phyloP scores from a whole-genome alignment of 2,329 filamentous ascomycete genomes.

The Neopestalotiopsis rosae region DNA sequence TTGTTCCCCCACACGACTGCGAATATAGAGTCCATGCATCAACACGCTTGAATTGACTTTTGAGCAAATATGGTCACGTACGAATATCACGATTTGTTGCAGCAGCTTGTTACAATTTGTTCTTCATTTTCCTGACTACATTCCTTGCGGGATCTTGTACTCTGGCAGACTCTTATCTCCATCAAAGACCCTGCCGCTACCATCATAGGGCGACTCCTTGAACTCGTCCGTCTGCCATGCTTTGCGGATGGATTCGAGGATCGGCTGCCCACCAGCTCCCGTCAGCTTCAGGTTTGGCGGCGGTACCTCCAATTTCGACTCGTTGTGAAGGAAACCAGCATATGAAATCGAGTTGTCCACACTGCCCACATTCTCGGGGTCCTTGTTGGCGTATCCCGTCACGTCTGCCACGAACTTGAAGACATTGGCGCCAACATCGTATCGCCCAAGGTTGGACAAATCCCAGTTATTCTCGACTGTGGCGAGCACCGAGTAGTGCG shows the following conservation, averaged over 20 bases:
- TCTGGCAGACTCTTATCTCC: constrained; percentile 44
- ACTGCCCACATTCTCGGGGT: constrained; percentile 39
- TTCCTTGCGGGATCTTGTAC: constrained; percentile 39
- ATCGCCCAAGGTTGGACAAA: constrained; percentile 50
- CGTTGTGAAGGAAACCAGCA: constrained; percentile 44
- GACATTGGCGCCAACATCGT: constrained; percentile 52
- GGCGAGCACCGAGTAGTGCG: constrained; percentile 56
- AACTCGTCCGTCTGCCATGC: constrained; percentile 36
- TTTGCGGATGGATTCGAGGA: constrained; percentile 39
- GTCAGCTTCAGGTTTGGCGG: constrained; percentile 47
- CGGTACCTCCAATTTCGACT: constrained; percentile 40
- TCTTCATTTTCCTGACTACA: not conserved
- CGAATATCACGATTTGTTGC: not conserved
- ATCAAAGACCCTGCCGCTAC: constrained; percentile 48
- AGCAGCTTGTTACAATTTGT: not conserved
- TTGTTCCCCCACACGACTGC: not conserved
- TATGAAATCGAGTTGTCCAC: constrained; percentile 50
- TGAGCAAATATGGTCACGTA: not conserved
- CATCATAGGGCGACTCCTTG: constrained; percentile 49
- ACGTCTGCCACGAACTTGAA: constrained; percentile 62
- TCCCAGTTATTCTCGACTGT: constrained; percentile 73
- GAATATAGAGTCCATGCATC: not conserved
- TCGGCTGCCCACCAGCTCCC: constrained; percentile 47
- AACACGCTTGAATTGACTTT: not conserved
- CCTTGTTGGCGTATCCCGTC: constrained; percentile 58